These are phyloP conservation scores for Colletotrichum karsti DNA, from an alignment of 2,329 filamentous ascomycete species.

Conservation along the genomic window DNA sequence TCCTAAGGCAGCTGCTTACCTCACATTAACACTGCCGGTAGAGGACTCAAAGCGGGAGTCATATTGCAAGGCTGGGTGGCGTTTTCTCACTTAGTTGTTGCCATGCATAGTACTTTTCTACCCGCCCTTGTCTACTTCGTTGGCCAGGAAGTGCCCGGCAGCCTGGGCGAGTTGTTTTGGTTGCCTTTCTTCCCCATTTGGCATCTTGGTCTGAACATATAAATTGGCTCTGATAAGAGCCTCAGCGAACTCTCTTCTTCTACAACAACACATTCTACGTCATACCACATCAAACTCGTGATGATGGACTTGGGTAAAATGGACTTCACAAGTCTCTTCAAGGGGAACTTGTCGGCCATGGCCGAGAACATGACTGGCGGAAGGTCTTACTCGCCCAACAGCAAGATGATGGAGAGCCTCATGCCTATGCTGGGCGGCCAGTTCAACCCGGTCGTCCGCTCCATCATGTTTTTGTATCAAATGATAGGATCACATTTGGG, in stretches of 20 bases:
- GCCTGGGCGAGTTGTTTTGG: background rate
- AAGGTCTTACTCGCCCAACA: constrained; percentile 9
- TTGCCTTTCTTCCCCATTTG: background rate
- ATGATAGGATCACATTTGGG: constrained; percentile 54
- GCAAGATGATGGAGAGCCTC: constrained; percentile 28
- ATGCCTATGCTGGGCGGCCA: constrained; percentile 29
- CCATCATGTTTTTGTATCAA: constrained; percentile 49
- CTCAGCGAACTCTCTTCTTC: background rate
- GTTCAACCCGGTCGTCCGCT: constrained; percentile 28
- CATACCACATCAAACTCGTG: background rate
- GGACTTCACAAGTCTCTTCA: constrained; percentile 25
- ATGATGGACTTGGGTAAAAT: constrained; percentile 24
- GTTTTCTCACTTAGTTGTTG: background rate
- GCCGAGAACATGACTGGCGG: constrained; percentile 25
- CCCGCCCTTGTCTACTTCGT: background rate
- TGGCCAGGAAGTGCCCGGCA: background rate
- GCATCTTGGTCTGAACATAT: background rate
- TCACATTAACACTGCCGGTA: background rate
- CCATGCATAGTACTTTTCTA: background rate
- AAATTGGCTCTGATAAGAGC: background rate
- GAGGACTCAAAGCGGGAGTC: background rate
- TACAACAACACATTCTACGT: background rate
- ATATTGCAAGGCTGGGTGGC: background rate
- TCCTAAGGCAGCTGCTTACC: background rate
- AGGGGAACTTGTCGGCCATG: constrained; percentile 23